Evolutionary conservation across 2,329 filamentous ascomycete species (phyloP).

Genomic region (Colletotrichum theobromicola): DNA sequence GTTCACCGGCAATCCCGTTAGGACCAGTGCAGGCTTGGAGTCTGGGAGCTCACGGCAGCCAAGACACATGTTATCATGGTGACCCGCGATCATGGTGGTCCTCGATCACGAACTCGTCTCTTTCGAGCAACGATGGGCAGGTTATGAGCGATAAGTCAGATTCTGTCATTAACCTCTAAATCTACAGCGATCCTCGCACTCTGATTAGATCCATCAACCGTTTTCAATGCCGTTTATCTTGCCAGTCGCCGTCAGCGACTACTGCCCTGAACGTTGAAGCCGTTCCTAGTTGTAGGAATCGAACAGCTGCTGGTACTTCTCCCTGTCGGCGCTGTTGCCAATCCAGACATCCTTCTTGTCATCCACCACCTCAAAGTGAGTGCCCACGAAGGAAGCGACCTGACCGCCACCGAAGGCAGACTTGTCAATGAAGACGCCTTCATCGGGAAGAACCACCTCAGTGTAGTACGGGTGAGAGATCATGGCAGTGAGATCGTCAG

Average conservation of each 20-base stretch:
- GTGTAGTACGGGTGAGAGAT: slow-evolving; percentile 33
- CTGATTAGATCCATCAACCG: background rate
- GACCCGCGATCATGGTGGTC: background rate
- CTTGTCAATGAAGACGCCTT: slow-evolving; percentile 34
- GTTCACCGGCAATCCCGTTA: background rate
- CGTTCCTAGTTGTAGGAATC: slow-evolving; percentile 9
- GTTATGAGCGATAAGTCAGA: background rate
- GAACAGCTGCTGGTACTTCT: slow-evolving; percentile 29
- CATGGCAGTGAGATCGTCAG: slow-evolving; percentile 27
- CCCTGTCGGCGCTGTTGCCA: slow-evolving; percentile 16
- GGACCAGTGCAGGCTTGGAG: background rate
- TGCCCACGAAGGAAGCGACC: slow-evolving; percentile 31
- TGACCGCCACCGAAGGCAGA: slow-evolving; percentile 28
- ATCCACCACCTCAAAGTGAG: slow-evolving; percentile 29
- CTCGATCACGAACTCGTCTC: background rate
- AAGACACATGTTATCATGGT: background rate
- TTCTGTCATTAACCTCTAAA: background rate
- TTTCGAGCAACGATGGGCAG: background rate
- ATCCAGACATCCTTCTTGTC: slow-evolving; percentile 27
- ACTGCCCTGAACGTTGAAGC: background rate
- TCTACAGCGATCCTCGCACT: background rate
- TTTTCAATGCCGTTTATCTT: background rate
- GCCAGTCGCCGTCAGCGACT: background rate
- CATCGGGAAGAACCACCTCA: slow-evolving; percentile 32
- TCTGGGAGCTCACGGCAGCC: background rate